These are phyloP conservation scores for Backusella luteola DNA, from an alignment of 192 early-diverging fungal species.

Conservation along the genomic window DNA sequence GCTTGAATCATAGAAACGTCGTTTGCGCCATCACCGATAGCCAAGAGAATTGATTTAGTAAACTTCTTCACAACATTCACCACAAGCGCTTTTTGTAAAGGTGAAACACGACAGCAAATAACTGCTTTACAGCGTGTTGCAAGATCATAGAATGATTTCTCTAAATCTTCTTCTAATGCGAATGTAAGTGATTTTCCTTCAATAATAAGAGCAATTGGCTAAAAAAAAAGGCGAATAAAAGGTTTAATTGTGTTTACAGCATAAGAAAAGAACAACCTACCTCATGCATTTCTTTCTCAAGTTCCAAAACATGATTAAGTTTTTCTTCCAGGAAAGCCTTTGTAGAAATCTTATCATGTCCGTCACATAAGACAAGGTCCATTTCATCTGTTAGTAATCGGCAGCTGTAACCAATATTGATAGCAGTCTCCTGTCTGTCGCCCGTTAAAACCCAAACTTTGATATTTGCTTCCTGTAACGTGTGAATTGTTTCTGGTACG, in stretches of 20 bases:
- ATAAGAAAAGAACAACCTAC: background rate
- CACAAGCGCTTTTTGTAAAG: constrained; percentile 93
- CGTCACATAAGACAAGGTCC: constrained; percentile 87
- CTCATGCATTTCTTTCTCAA: constrained; percentile 22
- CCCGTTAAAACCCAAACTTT: constrained; percentile 97
- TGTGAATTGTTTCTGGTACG: constrained; percentile 94
- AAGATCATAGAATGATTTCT: constrained; percentile 77
- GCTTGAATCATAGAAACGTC: constrained; percentile 98
- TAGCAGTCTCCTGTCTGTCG: constrained; percentile 95
- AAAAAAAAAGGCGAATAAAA: background rate
- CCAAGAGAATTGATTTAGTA: constrained; percentile 78
- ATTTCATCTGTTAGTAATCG: constrained; percentile 91
- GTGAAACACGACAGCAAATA: constrained; percentile 97
- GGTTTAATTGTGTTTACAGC: no score
- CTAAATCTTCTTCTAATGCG: constrained; percentile 81
- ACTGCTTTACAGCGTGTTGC: constrained; percentile 92
- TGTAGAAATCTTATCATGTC: constrained; percentile 80
- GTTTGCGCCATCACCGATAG: constrained; percentile 97
- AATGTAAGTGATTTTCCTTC: constrained; percentile 88
- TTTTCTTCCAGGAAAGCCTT: constrained; percentile 82
- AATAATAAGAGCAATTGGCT: constrained; percentile 80
- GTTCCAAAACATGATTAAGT: constrained; percentile 58
- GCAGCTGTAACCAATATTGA: constrained; percentile 95
- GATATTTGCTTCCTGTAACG: constrained; percentile 86
- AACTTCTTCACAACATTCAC: constrained; percentile 93